A percentile compares a stretch with the other conserved stretches of the same genome.
These are phyloP conservation scores for Rhizopus microsporus DNA, from an alignment of 371 early-diverging fungal species.

Conservation along the genomic window DNA sequence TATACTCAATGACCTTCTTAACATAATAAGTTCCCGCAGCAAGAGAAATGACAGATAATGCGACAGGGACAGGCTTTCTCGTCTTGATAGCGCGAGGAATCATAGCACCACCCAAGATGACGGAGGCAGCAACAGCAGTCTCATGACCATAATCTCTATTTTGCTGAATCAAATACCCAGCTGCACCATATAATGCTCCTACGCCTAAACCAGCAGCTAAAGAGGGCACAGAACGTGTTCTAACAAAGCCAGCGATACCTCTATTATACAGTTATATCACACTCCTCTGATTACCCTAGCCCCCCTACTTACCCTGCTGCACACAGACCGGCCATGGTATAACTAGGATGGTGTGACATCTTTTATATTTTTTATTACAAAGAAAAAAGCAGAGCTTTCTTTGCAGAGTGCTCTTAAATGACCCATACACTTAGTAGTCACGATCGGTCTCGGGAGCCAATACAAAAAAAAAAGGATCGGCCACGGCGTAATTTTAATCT, in stretches of 20 bases:
- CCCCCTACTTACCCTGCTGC: constrained; percentile 27
- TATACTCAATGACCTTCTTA: constrained; percentile 50
- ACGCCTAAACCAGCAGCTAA: constrained; percentile 68
- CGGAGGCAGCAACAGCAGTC: constrained; percentile 60
- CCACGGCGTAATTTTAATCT: too few relatives aligned
- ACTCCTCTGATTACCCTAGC: neutral
- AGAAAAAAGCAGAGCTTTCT: neutral
- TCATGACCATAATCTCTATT: constrained; percentile 71
- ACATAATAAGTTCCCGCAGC: constrained; percentile 53
- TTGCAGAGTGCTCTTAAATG: too few relatives aligned
- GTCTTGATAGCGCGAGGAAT: constrained; percentile 60
- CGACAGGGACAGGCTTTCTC: constrained; percentile 50
- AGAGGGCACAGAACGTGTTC: constrained; percentile 60
- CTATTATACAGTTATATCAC: constrained; percentile 26
- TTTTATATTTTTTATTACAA: neutral
- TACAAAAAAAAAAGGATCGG: too few relatives aligned
- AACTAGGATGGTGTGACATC: constrained; percentile 53
- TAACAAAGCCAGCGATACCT: constrained; percentile 63
- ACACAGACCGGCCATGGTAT: constrained; percentile 54
- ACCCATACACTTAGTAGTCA: too few relatives aligned
- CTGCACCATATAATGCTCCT: constrained; percentile 58
- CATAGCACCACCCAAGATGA: constrained; percentile 59
- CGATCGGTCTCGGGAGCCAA: too few relatives aligned
- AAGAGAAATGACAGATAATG: constrained; percentile 43
- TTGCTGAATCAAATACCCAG: constrained; percentile 63